Evolutionary conservation across 2,329 filamentous ascomycete genomes (phyloP), one percentile per base, ranked within the genome.

Genomic region (Laburnicola sp.): DNA sequence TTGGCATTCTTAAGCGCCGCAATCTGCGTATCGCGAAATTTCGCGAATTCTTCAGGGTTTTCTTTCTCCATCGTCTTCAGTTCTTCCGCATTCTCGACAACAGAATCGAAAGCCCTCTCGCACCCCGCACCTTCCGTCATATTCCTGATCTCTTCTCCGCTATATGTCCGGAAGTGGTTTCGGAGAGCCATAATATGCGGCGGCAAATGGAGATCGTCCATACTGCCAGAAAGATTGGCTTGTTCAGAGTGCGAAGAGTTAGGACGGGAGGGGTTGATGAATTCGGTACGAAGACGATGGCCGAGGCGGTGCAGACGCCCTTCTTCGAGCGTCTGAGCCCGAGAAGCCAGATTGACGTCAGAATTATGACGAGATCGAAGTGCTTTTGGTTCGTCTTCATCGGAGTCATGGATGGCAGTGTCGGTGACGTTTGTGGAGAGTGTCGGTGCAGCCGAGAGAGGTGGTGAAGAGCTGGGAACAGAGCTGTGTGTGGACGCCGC

Each of bases 281-380:
- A 78, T 51, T 86, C 83, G 36, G 85, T 82, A 21, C 85, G 82
- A 38, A 89, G 76, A 56, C 82, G 80, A 62, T 88, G 85, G 27
- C 86, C 84, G 32, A 89, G 80, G 25, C 86, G 83, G 63, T 88
- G 86, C 59, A 89, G 80, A 28, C 82, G 82, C 28, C 86, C 86
- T 79, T 89, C 86, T 74, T 89, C 86, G 39, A 84, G 79, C 0
- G 81, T 80, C 53, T 87, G 80, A 22, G 82, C 83, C 44, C 83
- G 83, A 3, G 83, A 82, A 38, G 86, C 84, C 7, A 89, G 78
- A 2, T 82, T 86, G n/a, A 87, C 85, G 59, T 88, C 85, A 1
- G 83, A 86, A 59, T 81, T 82, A 56, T 83, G 80, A 27, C 86
- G 80, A 1, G 82, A 82, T 42, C 83, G 75, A 22, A 82, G 70